phyloP scores from a whole-genome alignment of 1,139 yeast species.

The Saccharomyces uvarum region DNA sequence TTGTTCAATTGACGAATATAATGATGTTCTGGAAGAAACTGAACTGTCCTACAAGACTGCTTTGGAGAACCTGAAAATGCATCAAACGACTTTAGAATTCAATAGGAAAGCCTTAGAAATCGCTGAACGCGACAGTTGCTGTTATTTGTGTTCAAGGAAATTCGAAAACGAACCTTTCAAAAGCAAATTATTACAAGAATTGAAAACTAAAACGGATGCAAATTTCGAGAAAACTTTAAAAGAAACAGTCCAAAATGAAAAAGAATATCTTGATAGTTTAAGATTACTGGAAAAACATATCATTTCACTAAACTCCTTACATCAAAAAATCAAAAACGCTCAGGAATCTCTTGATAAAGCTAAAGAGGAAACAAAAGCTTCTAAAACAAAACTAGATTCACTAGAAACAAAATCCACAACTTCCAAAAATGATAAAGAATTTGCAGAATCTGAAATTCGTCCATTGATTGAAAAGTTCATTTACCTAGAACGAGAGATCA shows the following conservation, averaged over 20 bases:
- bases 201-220: conserved; percentile 30
- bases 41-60: conserved; percentile 56
- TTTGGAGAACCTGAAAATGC: conserved; percentile 54
- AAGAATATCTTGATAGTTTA: conserved; percentile 36
- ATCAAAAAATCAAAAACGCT: not conserved
- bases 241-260: conserved; percentile 36
- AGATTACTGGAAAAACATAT: conserved; percentile 24
- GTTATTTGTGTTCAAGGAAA: conserved; percentile 58
- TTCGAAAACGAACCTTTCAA: conserved; percentile 39
- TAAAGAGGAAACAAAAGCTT: not conserved
- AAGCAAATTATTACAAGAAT: conserved; percentile 32
- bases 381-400: conserved; percentile 24
- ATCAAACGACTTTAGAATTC: conserved; percentile 57
- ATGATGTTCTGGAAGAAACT: conserved; percentile 43
- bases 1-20: conserved; percentile 45
- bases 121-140: conserved; percentile 48
- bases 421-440: conserved; percentile 17
- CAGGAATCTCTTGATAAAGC: not conserved
- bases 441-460: conserved; percentile 18
- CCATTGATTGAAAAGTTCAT: conserved; percentile 21
- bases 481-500: conserved; percentile 19
- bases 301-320: conserved; percentile 3
- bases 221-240: conserved; percentile 26
- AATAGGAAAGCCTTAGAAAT: conserved; percentile 56
- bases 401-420: conserved; percentile 12